Conservation (phyloP, 208 protist genomes). For the Wallacemonas rigidus region DNA sequence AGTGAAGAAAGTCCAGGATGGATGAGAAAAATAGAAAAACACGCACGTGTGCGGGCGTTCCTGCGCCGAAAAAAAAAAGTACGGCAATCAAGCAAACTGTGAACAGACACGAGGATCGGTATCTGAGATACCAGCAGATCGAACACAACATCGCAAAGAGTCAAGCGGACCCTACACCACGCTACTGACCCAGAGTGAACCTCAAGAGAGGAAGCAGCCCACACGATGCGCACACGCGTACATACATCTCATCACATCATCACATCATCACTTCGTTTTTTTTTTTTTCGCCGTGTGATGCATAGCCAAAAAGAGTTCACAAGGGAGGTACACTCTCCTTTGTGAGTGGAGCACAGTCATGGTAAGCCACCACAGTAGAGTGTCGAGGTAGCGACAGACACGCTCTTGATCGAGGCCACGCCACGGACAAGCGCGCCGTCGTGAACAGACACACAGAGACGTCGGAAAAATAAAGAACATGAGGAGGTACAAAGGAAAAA, state of each 20-base stretch:
- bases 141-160: too few species aligned
- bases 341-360: background rate
- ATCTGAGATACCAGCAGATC: too few species aligned
- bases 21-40: slow-evolving; percentile 22
- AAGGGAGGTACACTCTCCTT: background rate
- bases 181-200: too few species aligned
- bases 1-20: background rate
- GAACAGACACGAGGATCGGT: too few species aligned
- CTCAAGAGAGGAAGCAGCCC: too few species aligned
- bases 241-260: background rate
- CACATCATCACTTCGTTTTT: background rate
- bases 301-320: too few species aligned
- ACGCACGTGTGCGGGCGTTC: background rate
- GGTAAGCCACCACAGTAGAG: background rate
- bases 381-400: background rate
- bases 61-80: slow-evolving; percentile 12
- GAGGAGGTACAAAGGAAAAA: too few species aligned
- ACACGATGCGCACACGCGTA: too few species aligned
- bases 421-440: background rate
- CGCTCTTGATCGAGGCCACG: background rate
- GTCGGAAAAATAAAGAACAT: background rate
- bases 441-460: background rate
- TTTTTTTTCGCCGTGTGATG: background rate
- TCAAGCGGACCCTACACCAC: too few species aligned
- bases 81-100: background rate